Evolutionary conservation across 2,329 filamentous ascomycete genomes (phyloP), one percentile per base, ranked within the genome.

Genomic region (Phialophora expanda): DNA sequence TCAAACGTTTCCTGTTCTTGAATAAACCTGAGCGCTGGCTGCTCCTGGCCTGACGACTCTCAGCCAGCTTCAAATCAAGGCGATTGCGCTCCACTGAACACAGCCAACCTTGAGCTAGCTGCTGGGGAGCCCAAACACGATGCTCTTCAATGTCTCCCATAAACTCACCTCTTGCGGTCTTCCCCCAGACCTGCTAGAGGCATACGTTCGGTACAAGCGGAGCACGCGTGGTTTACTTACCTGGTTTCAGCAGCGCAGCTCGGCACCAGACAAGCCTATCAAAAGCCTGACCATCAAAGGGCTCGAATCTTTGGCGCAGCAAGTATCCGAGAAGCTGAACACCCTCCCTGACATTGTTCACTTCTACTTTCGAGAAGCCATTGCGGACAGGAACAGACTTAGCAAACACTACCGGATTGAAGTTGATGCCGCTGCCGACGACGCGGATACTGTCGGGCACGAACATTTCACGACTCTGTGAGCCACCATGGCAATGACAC

Each of bases 391-490:
- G 12, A 71, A 61, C 22, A 68, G 68, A 41, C 70, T 75, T 30
- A 75, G 72, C 70, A 74, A 72, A 22, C 69, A 73, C 61, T 75
- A 74, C 46, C 70, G 71, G 24, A 56, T 64, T 22, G 56, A 66
- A 48, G 54, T 61, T 38, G 69, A 67, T 34, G 60, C 64, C 14
- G 64, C 62, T 22, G 46, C 55, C 22, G 65, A 66, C 14, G 70
- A 72, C 32, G 61, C 61, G n/a, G 69, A 70, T 24, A 75, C 73
- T 8, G 59, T 70, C 58, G 71, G 74, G 53, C 74, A 75, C 62
- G 74, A 75, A 61, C 71, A 72, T 64, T 75, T 75, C 62, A 75
- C 73, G 5, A 65, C 62, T n/a, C 74, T 70, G 74, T 74, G 66
- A 66, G 61, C 11, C 5, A 54, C n/a, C 9, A 26, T 17, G 5